phyloP scores from a whole-genome alignment of 805 yeast species.

The Cyberlindnera petersonii region DNA sequence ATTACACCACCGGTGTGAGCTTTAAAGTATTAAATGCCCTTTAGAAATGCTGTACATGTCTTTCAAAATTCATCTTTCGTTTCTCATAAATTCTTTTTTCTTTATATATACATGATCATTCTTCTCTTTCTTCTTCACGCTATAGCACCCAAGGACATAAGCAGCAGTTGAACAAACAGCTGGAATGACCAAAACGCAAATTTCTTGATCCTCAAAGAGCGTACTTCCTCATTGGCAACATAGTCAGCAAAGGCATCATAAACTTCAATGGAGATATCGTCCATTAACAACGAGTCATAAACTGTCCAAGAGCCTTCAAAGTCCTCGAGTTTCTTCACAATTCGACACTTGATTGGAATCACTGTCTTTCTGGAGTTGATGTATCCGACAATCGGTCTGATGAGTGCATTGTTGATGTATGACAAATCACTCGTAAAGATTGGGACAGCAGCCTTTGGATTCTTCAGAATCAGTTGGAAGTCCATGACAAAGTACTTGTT shows the following conservation, averaged over 20 bases:
- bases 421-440: constrained; percentile 81
- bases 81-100: too few species aligned
- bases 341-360: constrained; percentile 80
- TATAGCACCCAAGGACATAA: constrained; percentile 78
- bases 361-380: constrained; percentile 87
- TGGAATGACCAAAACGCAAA: constrained; percentile 94
- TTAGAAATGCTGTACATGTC: too few species aligned
- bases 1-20: too few species aligned
- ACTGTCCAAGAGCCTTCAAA: constrained; percentile 97
- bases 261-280: constrained; percentile 82
- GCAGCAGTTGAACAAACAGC: constrained; percentile 70
- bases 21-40: too few species aligned
- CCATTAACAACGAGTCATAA: constrained; percentile 87
- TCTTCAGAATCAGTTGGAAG: constrained; percentile 70
- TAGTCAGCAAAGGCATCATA: constrained; percentile 87
- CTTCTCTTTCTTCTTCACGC: constrained; percentile 35
- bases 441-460: constrained; percentile 87
- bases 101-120: constrained; percentile 1
- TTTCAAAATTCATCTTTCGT: too few species aligned
- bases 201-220: constrained; percentile 67
- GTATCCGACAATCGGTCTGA: constrained; percentile 92
- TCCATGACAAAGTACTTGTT: constrained; percentile 71
- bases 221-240: constrained; percentile 80
- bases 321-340: constrained; percentile 73
- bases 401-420: constrained; percentile 87